Evolutionary conservation across 768 basidiomycete species (phyloP), one percentile per base, ranked within the genome.

Genomic region (Boletus subcaerulescens): DNA sequence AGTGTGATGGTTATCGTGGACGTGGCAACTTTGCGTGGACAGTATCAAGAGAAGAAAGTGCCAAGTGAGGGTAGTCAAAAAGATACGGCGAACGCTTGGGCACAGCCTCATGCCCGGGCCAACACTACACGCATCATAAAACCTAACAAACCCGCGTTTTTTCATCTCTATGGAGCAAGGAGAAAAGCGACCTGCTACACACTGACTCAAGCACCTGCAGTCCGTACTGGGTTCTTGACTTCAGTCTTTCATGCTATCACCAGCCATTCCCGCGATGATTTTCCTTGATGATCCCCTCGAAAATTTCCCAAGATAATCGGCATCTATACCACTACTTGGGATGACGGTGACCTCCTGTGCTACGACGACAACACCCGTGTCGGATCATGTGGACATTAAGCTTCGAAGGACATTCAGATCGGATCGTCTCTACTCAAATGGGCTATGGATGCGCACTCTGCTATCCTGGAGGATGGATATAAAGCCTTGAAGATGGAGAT

Each of bases 261-360:
- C 5, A 5, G 40, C 36, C 44, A n/a, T 12, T 52, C 47, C 36
- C 32, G 44, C 26, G 56, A 65, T n/a, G 2, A 44, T 50, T 24
- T 39, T 33, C 36, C 35, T 47, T 18, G 4, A 24, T 29, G 29
- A 29, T 29, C 26, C 13, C 40, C 17, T 35, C 22, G n/a, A 46
- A 39, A 33, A 42, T 32, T 45, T 24, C 32, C 9, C 61, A 41
- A 52, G 58, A 57, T 45, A 48, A 32, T 20, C 65, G 60, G 65
- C 17, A 36, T 31, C 52, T 52, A 36, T 58, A 61, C 59, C 53
- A 22, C 47, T 46, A 24, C 22, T 41, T 54, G 17, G 63, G 31
- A 38, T 60, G 44, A 31, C 14, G 33, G 29, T 9, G 12, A 35
- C 33, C 1, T 35, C 38, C 20, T 52, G 41, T 42, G 39, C 22